These are phyloP conservation scores for Fusarium pseudocircinatum DNA, from an alignment of 2,329 filamentous ascomycete genomes.

Conservation along the genomic window DNA sequence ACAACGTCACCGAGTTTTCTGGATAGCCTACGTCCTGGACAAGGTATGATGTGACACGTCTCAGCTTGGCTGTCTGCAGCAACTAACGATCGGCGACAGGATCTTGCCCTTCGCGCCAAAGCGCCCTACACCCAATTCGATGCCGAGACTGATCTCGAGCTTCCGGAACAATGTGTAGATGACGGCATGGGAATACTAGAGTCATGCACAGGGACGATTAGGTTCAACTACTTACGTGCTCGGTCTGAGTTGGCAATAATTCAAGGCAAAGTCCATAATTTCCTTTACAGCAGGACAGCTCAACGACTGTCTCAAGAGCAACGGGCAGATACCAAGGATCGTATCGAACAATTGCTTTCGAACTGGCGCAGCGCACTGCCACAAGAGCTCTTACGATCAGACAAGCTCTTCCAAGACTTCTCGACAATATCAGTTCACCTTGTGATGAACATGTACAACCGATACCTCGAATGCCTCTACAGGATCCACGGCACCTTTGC, in stretches of 20 bases:
- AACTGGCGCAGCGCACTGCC: background rate
- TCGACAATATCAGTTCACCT: background rate
- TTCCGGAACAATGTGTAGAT: background rate
- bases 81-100: background rate
- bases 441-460: background rate
- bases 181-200: background rate
- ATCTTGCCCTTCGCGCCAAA: background rate
- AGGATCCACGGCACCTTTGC: background rate
- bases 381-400: rapidly evolving
- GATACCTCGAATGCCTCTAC: background rate
- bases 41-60: background rate
- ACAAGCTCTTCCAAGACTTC: background rate
- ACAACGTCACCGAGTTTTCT: background rate
- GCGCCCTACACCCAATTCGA: background rate
- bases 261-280: background rate
- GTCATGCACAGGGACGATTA: background rate
- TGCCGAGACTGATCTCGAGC: background rate
- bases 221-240: background rate
- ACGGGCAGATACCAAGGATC: background rate
- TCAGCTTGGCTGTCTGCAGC: too few relatives aligned
- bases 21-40: background rate
- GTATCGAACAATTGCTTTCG: background rate
- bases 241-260: background rate
- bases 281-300: background rate
- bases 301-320: background rate